Base-by-base conservation (phyloP, 176 grass and related monocot genomes). In the Oryza meyeriana region DNA sequence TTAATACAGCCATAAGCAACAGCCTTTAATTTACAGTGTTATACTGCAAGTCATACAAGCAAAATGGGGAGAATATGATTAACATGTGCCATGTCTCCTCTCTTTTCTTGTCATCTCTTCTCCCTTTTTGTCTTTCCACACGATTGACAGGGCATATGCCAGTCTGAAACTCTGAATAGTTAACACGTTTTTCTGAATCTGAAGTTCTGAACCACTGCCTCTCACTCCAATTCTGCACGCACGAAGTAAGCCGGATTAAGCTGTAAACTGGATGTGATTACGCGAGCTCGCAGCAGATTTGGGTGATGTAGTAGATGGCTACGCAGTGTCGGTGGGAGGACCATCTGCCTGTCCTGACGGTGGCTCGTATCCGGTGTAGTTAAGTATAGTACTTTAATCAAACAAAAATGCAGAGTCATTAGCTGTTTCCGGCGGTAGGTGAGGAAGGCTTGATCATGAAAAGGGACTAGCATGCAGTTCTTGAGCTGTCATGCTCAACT, bases 281-380 rank as follows among this genome's bases (percentile, higher is more conserved):
- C 78, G 41, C 76, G 82, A 81, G 41, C 39, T 44, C 71, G 31
- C 2, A 25, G 64, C 50, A 64, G 63, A 76, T 14, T 31, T 8
- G 48, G n/a, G n/a, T n/a, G n/a, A n/a, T n/a, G n/a, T n/a, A n/a
- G n/a, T n/a, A n/a, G n/a, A n/a, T n/a, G n/a, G n/a, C n/a, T n/a
- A n/a, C n/a, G n/a, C n/a, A n/a, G 82, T 78, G 88, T 90, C 88
- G 83, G 88, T 82, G 68, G 22, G 77, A 69, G 64, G 32, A 42
- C 40, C 39, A 38, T 63, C 30, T 25, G 36, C 62, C 72, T 12
- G 2, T 27, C 3, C 41, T 4, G 36, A 10, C 14, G 25, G 52
- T 62, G 16, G 48, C 36, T 80, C 44, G 45, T 61, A 8, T 22
- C 69, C n/a, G 29, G 75, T 66, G 69, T 48, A 32, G 20, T 66